Conservation (phyloP, 768 basidiomycete genomes). For the Termitomyces sp. region DNA sequence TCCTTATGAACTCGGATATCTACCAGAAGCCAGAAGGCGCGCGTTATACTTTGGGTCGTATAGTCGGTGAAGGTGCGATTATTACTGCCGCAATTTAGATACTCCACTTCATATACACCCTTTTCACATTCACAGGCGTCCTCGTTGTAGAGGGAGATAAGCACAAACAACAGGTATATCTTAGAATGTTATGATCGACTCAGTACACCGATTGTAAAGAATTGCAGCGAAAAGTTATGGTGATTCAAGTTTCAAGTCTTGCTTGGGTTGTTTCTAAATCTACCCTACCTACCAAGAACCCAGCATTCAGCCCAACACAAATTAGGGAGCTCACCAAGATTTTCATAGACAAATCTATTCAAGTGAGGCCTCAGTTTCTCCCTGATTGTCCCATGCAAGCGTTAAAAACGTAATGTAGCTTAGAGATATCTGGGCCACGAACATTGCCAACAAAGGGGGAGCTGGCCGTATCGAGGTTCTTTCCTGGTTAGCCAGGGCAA, state of each 20-base stretch:
- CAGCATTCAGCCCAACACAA: too few species aligned
- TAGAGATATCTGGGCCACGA: conserved; percentile 42
- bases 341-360: conserved; percentile 51
- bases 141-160: conserved; percentile 47
- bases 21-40: too few species aligned
- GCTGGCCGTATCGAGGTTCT: conserved; percentile 50
- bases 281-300: too few species aligned
- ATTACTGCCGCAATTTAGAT: not conserved
- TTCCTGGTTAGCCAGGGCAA: conserved; percentile 62
- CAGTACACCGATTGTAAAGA: too few species aligned
- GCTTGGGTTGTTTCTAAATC: too few species aligned
- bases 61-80: conserved; percentile 33
- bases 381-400: not conserved
- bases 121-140: conserved; percentile 36
- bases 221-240: too few species aligned
- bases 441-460: conserved; percentile 26
- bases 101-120: not conserved
- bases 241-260: too few species aligned
- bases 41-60: too few species aligned
- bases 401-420: conserved; percentile 28
- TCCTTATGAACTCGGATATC: conserved; percentile 55
- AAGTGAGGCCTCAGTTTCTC: conserved; percentile 28
- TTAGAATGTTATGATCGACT: not conserved
- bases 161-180: too few species aligned
- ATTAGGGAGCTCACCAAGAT: too few species aligned